These are phyloP conservation scores for Diaporthe aspalathi DNA, from an alignment of 2,329 filamentous ascomycete species.

Conservation along the genomic window DNA sequence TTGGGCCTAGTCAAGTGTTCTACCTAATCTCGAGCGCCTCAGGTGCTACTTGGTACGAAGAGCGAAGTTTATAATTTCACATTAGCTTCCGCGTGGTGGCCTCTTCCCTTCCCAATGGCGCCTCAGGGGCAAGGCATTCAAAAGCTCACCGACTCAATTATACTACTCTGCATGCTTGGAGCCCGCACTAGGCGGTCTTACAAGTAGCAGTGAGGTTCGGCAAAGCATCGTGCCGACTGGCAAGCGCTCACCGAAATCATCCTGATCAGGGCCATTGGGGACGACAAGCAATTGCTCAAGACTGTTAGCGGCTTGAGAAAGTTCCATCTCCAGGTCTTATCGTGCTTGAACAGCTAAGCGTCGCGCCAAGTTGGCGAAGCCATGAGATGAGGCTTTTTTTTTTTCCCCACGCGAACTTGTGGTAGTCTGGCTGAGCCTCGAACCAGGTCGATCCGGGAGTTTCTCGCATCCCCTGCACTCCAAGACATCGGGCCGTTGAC, in stretches of 20 bases:
- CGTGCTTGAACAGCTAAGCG: constrained; percentile 21
- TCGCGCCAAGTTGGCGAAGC: constrained; percentile 17
- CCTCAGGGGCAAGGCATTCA: background rate
- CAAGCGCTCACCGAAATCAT: background rate
- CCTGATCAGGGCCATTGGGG: background rate
- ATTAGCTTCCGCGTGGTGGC: background rate
- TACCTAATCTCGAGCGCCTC: no score
- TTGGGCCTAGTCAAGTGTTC: background rate
- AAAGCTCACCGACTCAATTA: background rate
- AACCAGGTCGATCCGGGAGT: constrained; percentile 4
- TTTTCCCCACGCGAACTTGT: background rate
- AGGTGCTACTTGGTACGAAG: no score
- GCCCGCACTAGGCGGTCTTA: background rate
- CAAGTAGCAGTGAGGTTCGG: background rate
- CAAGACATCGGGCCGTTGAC: constrained; percentile 25
- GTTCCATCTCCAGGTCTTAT: constrained; percentile 5
- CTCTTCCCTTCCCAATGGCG: background rate
- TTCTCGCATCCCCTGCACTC: background rate
- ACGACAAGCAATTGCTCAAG: constrained; percentile 12
- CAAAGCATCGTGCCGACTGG: background rate
- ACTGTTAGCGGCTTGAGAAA: constrained; percentile 18
- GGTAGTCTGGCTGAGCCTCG: constrained; percentile 2
- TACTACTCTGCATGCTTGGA: background rate
- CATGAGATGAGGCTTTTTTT: constrained; percentile 13
- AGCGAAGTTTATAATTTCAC: background rate